A percentile compares a stretch with the other conserved stretches of the same genome.
Conservation (phyloP, 2,329 filamentous ascomycete genomes). For the Boeremia exigua region DNA sequence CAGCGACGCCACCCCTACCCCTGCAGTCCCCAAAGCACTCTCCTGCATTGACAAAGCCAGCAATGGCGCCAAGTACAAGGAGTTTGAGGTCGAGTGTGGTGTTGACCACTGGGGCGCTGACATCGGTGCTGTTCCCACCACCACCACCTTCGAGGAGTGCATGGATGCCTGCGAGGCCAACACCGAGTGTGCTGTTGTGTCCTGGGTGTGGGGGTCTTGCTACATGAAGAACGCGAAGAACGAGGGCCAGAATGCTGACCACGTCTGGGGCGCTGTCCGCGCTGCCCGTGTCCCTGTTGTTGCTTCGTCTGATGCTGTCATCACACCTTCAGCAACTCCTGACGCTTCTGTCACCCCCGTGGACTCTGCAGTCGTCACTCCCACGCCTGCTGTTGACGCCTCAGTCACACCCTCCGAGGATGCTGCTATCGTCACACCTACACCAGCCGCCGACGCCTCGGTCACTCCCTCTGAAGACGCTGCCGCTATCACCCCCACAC, state of each 20-base stretch:
- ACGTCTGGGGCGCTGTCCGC: slow-evolving; percentile 2
- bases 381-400: too few species aligned
- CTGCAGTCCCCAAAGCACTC: background rate
- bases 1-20: background rate
- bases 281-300: background rate
- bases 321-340: background rate
- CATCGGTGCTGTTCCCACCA: background rate
- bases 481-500: too few species aligned
- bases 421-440: too few species aligned
- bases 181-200: background rate
- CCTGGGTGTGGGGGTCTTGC: slow-evolving; percentile 6
- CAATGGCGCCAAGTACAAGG: background rate
- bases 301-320: background rate
- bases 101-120: slow-evolving; percentile 1
- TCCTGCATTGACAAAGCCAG: background rate
- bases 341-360: background rate
- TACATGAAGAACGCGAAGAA: slow-evolving; percentile 6
- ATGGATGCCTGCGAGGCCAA: slow-evolving; percentile 1
- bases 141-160: slow-evolving; percentile 3
- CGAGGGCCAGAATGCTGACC: background rate
- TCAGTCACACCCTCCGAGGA: too few species aligned
- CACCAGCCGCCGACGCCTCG: too few species aligned
- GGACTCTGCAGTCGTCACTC: too few species aligned
- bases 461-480: too few species aligned
- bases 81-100: slow-evolving; percentile 1